Evolutionary conservation across 2,329 filamentous ascomycete species (phyloP), one percentile per base, ranked within the genome.

Genomic region (Sporothrix dimorphospora): DNA sequence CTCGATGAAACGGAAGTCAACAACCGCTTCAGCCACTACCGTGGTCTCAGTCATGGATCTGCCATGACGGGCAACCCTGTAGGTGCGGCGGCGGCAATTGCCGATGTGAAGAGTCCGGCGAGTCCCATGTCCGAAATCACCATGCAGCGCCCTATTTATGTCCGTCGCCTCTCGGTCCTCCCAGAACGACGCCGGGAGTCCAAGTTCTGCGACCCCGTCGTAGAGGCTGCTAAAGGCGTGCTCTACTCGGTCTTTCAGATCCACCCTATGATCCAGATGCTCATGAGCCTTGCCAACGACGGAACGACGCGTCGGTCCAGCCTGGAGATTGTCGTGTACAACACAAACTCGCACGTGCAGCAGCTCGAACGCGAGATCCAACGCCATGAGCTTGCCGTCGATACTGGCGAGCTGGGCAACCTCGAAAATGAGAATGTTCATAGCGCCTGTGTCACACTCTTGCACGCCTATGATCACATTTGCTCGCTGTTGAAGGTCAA

Each of bases 181-280:
- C 89, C 89, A 1, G 88, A 91, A 78, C 84, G 89, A 51, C 85
- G 88, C 70, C 86, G 89, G 67, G 88, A 91, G 77, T 90, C 89
- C 7, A 88, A 85, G 76, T 80, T 87, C 5, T 86, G 85, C 73
- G 88, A 91, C 76, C 88, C 89, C 1, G 83, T 91, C 3, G 81
- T 91, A 40, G 89, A 91, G 77, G 86, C 87, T 16, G 89, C 89
- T 40, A 91, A 91, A 77, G 89, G 89, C 38, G 88, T 91, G 30
- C 83, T 91, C 2, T 91, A 90, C 78, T 88, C 89, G 3, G 85
- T 91, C 40, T 91, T 91, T 74, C 89, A 91, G 78, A 89, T 91
- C 34, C 89, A 91, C 74, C 89, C 89, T 5, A 88, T 89, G 81
- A 90, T 91, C 73, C 89, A 91, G 79, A 88, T 88, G 80, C 82